phyloP scores from a whole-genome alignment of 2,329 filamentous ascomycete species.

The Trichoderma simmonsii region DNA sequence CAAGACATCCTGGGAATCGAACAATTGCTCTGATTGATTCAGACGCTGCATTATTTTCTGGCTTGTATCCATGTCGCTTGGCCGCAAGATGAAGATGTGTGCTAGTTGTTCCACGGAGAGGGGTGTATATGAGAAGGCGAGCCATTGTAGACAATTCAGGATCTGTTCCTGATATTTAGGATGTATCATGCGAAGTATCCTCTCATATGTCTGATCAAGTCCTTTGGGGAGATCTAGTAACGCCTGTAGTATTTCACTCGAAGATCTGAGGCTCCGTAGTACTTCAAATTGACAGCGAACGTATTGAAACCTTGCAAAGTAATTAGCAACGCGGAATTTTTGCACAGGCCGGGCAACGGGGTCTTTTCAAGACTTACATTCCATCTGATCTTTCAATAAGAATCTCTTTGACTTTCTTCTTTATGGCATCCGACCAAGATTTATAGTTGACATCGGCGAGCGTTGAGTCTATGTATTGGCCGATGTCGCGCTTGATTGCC shows the following conservation, averaged over 20 bases:
- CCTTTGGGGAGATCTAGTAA: neutral
- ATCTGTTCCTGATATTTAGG: neutral
- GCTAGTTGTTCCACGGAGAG: neutral
- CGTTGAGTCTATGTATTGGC: neutral
- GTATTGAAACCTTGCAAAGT: conserved; percentile 4
- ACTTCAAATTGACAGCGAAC: neutral
- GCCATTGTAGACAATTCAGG: conserved; percentile 4
- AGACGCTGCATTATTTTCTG: neutral
- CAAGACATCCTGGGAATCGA: neutral
- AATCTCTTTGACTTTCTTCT: neutral
- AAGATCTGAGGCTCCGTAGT: neutral
- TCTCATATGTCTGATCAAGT: conserved; percentile 14
- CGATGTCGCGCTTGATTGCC: neutral
- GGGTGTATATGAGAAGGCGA: neutral
- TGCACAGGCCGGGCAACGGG: no score
- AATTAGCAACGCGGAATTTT: neutral
- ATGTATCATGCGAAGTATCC: conserved; percentile 8
- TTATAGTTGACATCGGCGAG: neutral
- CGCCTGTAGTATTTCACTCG: neutral
- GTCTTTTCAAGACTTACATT: neutral
- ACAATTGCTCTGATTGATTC: neutral
- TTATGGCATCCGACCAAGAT: neutral
- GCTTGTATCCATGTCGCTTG: neutral
- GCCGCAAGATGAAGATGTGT: neutral
- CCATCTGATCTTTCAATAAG: conserved; percentile 5